Percentiles rank a stretch among this genome's conserved stretches.
phyloP scores from a whole-genome alignment of 805 yeast genomes.

The Clavispora fructus region DNA sequence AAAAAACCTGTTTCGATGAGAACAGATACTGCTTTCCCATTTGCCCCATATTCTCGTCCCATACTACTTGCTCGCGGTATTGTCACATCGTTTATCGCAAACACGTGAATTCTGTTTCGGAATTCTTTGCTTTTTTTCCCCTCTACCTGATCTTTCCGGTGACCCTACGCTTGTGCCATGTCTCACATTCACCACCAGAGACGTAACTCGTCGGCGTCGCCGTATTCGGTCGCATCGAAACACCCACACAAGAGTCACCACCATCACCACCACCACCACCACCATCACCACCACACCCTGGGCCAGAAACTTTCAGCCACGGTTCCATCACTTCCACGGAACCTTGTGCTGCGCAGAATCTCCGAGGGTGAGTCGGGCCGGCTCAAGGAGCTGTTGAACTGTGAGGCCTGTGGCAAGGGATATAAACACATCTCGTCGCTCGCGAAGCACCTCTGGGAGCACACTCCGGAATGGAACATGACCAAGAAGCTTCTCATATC shows the following conservation, averaged over 20 bases:
- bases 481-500: constrained; percentile 75
- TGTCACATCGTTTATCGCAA: background rate
- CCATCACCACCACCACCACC: constrained; percentile 2
- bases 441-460: constrained; percentile 90
- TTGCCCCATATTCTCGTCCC: background rate
- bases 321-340: constrained; percentile 48
- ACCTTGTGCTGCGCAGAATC: constrained; percentile 76
- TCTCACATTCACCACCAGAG: constrained; percentile 11
- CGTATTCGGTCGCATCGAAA: constrained; percentile 11
- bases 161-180: constrained; percentile 2
- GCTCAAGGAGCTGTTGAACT: constrained; percentile 74
- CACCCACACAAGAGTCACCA: constrained; percentile 8
- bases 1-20: background rate
- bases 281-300: constrained; percentile 1
- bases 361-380: constrained; percentile 86
- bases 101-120: background rate
- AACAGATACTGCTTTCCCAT: background rate
- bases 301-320: constrained; percentile 18
- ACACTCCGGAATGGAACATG: constrained; percentile 90
- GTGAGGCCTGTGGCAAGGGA: constrained; percentile 91
- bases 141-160: background rate
- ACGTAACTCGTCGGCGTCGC: constrained; percentile 16
- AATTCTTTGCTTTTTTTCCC: background rate
- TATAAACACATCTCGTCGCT: constrained; percentile 84
- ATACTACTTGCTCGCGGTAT: background rate